A percentile compares a stretch with the other conserved stretches of the same genome.
phyloP scores from a whole-genome alignment of 2,329 filamentous ascomycete species.

The Colletotrichum sp. region DNA sequence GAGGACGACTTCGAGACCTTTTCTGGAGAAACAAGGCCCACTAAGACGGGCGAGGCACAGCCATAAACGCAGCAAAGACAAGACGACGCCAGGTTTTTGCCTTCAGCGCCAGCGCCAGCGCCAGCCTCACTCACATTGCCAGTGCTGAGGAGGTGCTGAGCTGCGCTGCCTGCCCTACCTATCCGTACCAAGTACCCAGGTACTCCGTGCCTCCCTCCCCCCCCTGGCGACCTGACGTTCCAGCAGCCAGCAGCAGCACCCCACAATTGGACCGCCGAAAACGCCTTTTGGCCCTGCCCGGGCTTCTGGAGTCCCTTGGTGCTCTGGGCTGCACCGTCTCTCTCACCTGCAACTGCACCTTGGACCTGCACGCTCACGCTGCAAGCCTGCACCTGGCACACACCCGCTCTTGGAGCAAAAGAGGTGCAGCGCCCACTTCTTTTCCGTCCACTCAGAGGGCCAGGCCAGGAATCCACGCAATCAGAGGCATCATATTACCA shows the following conservation, averaged over 20 bases:
- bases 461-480: not conserved
- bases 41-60: not conserved
- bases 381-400: not conserved
- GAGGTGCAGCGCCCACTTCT: not conserved
- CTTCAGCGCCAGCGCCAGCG: not conserved
- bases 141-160: not conserved
- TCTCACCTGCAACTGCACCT: not conserved
- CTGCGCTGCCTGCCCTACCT: not conserved
- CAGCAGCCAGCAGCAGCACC: slow-evolving; percentile 6
- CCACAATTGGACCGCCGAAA: slow-evolving; percentile 18
- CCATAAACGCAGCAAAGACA: not conserved
- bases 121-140: not conserved
- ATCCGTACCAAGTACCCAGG: not conserved
- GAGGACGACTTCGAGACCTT: not conserved
- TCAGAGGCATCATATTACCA: slow-evolving; percentile 7
- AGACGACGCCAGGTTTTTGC: not conserved
- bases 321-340: not conserved
- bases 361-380: not conserved
- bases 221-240: not conserved
- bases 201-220: not conserved
- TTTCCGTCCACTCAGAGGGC: not conserved
- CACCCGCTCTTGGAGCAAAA: not conserved
- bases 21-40: not conserved
- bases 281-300: not conserved
- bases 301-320: not conserved